phyloP scores from a whole-genome alignment of 2,329 filamentous ascomycete species.

The Cercospora zeina region DNA sequence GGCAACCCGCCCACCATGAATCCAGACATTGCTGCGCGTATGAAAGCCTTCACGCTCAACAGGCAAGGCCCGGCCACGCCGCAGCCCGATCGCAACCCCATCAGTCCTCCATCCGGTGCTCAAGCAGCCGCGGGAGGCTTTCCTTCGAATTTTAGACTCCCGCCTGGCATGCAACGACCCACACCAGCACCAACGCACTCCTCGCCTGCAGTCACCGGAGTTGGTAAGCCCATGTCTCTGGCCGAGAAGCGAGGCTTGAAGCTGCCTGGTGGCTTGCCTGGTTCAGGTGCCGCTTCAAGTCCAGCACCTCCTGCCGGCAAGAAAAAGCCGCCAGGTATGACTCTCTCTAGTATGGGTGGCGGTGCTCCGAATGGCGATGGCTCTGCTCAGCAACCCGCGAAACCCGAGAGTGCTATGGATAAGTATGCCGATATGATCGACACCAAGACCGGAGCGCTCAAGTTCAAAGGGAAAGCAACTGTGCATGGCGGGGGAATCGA shows the following conservation, averaged over 20 bases:
- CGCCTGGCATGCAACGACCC: slow-evolving; percentile 43
- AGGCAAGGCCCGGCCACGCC: slow-evolving; percentile 56
- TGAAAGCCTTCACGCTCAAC: slow-evolving; percentile 68
- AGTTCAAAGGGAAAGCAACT: slow-evolving; percentile 87
- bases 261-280: slow-evolving; percentile 57
- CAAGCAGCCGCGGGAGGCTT: slow-evolving; percentile 42
- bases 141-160: slow-evolving; percentile 49
- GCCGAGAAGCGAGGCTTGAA: slow-evolving; percentile 68
- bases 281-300: slow-evolving; percentile 47
- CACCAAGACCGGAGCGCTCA: slow-evolving; percentile 84
- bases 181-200: slow-evolving; percentile 48
- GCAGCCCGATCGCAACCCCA: slow-evolving; percentile 27
- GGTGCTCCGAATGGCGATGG: slow-evolving; percentile 35
- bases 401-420: slow-evolving; percentile 51
- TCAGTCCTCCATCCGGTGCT: slow-evolving; percentile 23
- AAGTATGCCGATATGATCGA: slow-evolving; percentile 83
- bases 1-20: slow-evolving; percentile 52
- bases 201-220: slow-evolving; percentile 49
- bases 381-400: slow-evolving; percentile 36
- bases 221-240: slow-evolving; percentile 56
- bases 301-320: slow-evolving; percentile 40
- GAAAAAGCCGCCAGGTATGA: slow-evolving; percentile 48
- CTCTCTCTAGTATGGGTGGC: slow-evolving; percentile 48
- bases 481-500: slow-evolving; percentile 88
- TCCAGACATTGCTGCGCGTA: slow-evolving; percentile 64